Evolutionary conservation across 2,329 filamentous ascomycete genomes (phyloP).

Genomic region (Fusarium dlaminii): DNA sequence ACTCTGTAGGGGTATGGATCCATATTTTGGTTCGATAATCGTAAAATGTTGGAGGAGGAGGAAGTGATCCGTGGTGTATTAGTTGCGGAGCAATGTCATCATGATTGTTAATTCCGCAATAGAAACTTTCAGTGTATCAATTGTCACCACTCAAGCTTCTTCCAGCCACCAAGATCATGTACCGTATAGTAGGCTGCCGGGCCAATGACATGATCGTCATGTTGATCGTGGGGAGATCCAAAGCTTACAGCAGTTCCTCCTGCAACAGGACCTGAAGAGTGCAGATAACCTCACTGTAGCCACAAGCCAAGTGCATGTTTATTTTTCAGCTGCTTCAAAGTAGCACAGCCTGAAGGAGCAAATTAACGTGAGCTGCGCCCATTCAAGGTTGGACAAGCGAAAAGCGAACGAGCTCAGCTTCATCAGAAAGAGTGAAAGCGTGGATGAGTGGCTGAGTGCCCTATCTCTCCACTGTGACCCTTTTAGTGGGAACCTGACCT

Average conservation of each 20-base stretch:
- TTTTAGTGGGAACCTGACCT: conserved; percentile 32
- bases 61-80: neutral
- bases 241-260: neutral
- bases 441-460: conserved; percentile 27
- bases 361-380: conserved; percentile 31
- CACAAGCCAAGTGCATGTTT: conserved; percentile 1
- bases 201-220: conserved; percentile 36
- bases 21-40: conserved; percentile 2
- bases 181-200: conserved; percentile 1
- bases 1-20: neutral
- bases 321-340: conserved; percentile 13
- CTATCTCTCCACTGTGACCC: conserved; percentile 11
- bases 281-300: neutral
- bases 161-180: conserved; percentile 16
- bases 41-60: neutral
- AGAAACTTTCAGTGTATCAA: conserved; percentile 6
- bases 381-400: conserved; percentile 21
- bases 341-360: conserved; percentile 16
- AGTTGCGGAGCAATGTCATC: conserved; percentile 17
- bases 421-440: neutral
- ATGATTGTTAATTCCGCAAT: conserved; percentile 8
- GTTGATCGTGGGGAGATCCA: conserved; percentile 26
- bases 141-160: conserved; percentile 6
- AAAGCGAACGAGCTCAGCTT: conserved; percentile 2
- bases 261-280: neutral